Evolutionary conservation across 2,329 filamentous ascomycete genomes (phyloP).

Genomic region (Colletotrichum sp.): DNA sequence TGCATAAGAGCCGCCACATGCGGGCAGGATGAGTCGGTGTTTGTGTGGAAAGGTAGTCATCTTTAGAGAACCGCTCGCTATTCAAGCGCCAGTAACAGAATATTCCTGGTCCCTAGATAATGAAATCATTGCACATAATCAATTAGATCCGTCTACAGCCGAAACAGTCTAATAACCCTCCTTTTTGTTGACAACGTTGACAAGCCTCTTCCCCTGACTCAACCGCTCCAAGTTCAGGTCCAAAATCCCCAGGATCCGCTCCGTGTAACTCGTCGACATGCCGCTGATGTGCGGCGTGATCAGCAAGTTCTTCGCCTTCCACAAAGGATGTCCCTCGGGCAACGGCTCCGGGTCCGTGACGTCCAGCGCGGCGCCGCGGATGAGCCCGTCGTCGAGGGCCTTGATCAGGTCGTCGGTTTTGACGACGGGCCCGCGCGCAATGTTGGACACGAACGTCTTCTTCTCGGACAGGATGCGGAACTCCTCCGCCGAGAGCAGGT

Average conservation of each 20-base stretch:
- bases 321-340: slow-evolving; percentile 69
- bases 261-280: slow-evolving; percentile 40
- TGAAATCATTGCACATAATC: not conserved
- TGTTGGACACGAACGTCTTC: slow-evolving; percentile 71
- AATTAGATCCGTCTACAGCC: not conserved
- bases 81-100: not conserved
- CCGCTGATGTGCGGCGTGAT: slow-evolving; percentile 60
- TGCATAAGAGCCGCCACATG: not conserved
- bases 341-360: slow-evolving; percentile 82
- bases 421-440: slow-evolving; percentile 63
- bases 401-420: slow-evolving; percentile 61
- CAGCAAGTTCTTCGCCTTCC: slow-evolving; percentile 71
- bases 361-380: slow-evolving; percentile 73
- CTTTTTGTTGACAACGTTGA: slow-evolving; percentile 44
- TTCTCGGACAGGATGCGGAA: slow-evolving; percentile 48
- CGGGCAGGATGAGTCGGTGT: not conserved
- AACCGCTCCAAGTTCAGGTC: slow-evolving; percentile 43
- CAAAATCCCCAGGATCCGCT: slow-evolving; percentile 46
- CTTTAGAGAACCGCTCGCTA: not conserved
- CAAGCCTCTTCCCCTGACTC: slow-evolving; percentile 38
- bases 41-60: not conserved
- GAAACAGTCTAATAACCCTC: slow-evolving; percentile 4
- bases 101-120: not conserved
- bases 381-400: slow-evolving; percentile 64
- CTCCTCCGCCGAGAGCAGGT: slow-evolving; percentile 56